A percentile compares a stretch with the other conserved stretches of the same genome.
These are phyloP conservation scores for Flueggea neowawraea DNA, from an alignment of 441 rosid species.

Conservation along the genomic window DNA sequence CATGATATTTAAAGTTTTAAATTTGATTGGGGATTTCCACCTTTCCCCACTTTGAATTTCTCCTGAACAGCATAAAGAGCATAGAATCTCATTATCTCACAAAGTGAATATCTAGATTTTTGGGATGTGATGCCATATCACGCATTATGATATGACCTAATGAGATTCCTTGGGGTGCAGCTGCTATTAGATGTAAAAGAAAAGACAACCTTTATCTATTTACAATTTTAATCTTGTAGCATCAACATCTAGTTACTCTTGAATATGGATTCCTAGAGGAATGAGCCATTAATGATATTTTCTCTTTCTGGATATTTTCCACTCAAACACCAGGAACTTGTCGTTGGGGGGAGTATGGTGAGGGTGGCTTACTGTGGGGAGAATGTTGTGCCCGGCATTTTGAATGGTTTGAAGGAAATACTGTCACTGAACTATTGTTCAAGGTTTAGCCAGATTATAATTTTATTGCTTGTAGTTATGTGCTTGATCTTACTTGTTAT, in stretches of 20 bases:
- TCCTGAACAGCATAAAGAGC: too few species aligned
- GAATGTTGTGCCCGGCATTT: slow-evolving; percentile 77
- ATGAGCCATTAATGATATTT: too few species aligned
- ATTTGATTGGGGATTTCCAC: background rate
- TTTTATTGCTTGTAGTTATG: slow-evolving; percentile 5
- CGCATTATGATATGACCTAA: too few species aligned
- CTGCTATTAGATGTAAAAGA: background rate
- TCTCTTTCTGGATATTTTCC: background rate
- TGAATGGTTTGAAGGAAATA: slow-evolving; percentile 94
- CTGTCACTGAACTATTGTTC: slow-evolving; percentile 56
- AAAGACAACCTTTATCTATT: background rate
- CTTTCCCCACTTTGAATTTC: background rate
- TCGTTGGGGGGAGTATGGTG: slow-evolving; percentile 97
- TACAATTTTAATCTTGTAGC: too few species aligned
- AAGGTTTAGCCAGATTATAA: slow-evolving; percentile 41
- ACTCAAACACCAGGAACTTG: slow-evolving; percentile 59
- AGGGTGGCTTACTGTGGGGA: slow-evolving; percentile 97
- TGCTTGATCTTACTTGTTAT: background rate
- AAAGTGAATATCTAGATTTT: background rate
- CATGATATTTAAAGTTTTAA: background rate
- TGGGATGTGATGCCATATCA: background rate
- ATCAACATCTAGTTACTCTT: too few species aligned
- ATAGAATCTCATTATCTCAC: background rate
- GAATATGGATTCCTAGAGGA: too few species aligned
- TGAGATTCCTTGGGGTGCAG: too few species aligned